These are phyloP conservation scores for Avena atlantica DNA, from an alignment of 176 grass and related monocot genomes.

Conservation along the genomic window DNA sequence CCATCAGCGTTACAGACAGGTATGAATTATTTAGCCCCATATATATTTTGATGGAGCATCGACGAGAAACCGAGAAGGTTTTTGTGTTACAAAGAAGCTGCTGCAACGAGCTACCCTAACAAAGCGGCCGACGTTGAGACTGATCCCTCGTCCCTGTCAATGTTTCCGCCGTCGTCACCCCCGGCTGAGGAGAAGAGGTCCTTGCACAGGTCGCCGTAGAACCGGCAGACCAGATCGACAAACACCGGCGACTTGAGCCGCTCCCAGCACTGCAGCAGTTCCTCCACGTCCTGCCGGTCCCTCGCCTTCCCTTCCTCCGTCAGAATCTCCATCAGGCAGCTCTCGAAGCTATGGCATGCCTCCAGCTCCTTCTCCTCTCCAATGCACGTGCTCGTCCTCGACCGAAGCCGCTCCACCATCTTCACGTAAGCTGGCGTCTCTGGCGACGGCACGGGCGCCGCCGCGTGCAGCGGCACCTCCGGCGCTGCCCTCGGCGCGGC, in stretches of 20 bases:
- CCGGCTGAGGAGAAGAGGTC: slow-evolving; percentile 51
- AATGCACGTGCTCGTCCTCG: neutral
- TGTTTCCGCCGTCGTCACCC: neutral
- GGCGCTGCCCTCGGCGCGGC: neutral
- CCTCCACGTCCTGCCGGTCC: slow-evolving; percentile 78
- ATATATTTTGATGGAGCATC: neutral
- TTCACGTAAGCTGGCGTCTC: slow-evolving; percentile 63
- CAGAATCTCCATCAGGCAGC: slow-evolving; percentile 68
- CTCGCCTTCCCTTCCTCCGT: slow-evolving; percentile 66
- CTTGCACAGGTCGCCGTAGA: slow-evolving; percentile 74
- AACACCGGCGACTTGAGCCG: slow-evolving; percentile 75
- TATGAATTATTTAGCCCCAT: neutral
- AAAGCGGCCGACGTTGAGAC: neutral
- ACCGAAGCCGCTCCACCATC: slow-evolving; percentile 56
- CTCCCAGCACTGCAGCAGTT: slow-evolving; percentile 72
- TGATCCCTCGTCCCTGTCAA: neutral
- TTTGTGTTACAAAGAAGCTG: neutral
- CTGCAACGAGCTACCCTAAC: neutral
- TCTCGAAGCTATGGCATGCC: slow-evolving; percentile 74
- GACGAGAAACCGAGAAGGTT: neutral
- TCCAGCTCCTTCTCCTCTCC: slow-evolving; percentile 1
- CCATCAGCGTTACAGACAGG: neutral
- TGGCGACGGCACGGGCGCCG: slow-evolving; percentile 51
- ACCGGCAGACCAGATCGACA: slow-evolving; percentile 66
- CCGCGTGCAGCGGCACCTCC: neutral